phyloP scores from a whole-genome alignment of 2,329 filamentous ascomycete genomes.

The Alternaria ethzedia region DNA sequence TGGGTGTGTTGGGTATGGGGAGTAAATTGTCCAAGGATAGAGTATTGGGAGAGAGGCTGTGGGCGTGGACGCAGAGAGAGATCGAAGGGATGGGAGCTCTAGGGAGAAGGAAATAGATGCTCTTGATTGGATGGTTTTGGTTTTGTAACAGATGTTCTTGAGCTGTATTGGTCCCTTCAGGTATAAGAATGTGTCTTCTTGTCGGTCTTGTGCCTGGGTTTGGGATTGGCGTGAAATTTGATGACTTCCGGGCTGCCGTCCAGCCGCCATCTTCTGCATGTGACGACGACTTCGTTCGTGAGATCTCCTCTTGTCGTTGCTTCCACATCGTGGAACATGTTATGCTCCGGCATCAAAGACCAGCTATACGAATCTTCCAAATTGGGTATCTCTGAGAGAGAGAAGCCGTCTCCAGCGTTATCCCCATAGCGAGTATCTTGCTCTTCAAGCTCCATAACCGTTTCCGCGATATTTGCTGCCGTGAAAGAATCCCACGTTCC shows the following conservation, averaged over 20 bases:
- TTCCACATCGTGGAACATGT: constrained; percentile 2
- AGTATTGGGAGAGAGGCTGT: rapidly evolving
- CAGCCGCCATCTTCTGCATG: not conserved
- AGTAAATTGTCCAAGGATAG: not conserved
- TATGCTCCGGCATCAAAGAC: not conserved
- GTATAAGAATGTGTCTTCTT: not conserved
- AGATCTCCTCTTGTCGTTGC: not conserved
- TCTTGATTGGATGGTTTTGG: not conserved
- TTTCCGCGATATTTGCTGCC: constrained; percentile 5
- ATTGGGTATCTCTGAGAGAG: not conserved
- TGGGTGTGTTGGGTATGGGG: not conserved
- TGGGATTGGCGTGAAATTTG: not conserved
- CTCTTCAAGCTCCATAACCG: constrained; percentile 11
- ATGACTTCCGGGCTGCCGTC: not conserved
- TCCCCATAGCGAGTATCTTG: not conserved
- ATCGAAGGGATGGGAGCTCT: not conserved
- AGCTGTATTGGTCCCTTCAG: not conserved
- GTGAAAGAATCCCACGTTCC: constrained; percentile 51
- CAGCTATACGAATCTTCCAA: not conserved
- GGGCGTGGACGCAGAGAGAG: not conserved
- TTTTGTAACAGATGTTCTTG: not conserved
- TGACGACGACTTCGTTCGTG: not conserved
- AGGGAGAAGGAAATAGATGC: not conserved
- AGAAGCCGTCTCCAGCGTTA: not conserved
- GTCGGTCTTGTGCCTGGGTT: not conserved